These are phyloP conservation scores for Pseudogymnoascus sp. DNA, from an alignment of 2,329 filamentous ascomycete species.

Conservation along the genomic window DNA sequence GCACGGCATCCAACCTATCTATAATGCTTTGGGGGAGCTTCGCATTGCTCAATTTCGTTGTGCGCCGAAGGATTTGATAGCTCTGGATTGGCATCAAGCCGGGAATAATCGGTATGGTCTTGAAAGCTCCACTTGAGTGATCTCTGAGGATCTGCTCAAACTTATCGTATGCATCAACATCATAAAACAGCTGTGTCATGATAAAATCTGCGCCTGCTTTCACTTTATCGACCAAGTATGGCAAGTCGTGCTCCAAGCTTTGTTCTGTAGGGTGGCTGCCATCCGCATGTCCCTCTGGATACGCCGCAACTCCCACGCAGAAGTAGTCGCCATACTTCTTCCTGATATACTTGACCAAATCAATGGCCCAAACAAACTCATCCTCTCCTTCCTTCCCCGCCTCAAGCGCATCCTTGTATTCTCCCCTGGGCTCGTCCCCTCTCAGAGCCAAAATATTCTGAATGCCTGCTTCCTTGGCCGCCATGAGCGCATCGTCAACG, in stretches of 20 bases:
- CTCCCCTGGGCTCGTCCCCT: slow-evolving; percentile 84
- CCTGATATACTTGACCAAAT: slow-evolving; percentile 84
- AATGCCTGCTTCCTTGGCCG: slow-evolving; percentile 84
- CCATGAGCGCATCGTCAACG: slow-evolving; percentile 82
- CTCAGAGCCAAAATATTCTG: slow-evolving; percentile 88
- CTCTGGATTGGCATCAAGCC: slow-evolving; percentile 97
- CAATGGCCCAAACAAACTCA: slow-evolving; percentile 82
- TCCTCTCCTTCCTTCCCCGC: slow-evolving; percentile 52
- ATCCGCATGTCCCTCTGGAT: slow-evolving; percentile 91
- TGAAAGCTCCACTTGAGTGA: slow-evolving; percentile 79
- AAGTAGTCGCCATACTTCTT: slow-evolving; percentile 88
- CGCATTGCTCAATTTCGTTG: slow-evolving; percentile 90
- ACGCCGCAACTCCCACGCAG: slow-evolving; percentile 88
- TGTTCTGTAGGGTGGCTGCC: slow-evolving; percentile 71
- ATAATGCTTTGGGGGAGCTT: slow-evolving; percentile 67
- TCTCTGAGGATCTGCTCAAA: slow-evolving; percentile 73
- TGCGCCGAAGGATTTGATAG: slow-evolving; percentile 90
- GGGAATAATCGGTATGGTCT: slow-evolving; percentile 81
- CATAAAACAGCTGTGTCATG: slow-evolving; percentile 97
- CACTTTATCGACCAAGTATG: slow-evolving; percentile 84
- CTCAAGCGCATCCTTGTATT: slow-evolving; percentile 65
- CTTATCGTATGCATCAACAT: slow-evolving; percentile 69
- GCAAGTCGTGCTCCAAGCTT: slow-evolving; percentile 71
- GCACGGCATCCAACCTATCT: slow-evolving; percentile 62
- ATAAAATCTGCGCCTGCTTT: slow-evolving; percentile 92